Conservation (phyloP, 768 basidiomycete genomes). For the Hemileccinum impolitum region DNA sequence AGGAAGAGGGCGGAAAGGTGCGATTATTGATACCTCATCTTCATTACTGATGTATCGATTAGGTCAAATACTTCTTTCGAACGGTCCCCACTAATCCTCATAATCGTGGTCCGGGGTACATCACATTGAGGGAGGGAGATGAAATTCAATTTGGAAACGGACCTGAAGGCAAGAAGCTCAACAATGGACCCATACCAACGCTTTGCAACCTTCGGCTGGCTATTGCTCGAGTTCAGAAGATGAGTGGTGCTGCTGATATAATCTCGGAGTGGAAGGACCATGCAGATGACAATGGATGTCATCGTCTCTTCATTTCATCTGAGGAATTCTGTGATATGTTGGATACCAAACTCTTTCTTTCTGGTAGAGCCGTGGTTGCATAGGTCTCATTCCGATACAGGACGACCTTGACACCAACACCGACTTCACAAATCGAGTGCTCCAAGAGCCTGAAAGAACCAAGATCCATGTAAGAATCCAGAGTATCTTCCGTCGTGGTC, state of each 20-base stretch:
- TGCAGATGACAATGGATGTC: background rate
- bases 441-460: too few species aligned
- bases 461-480: too few species aligned
- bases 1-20: background rate
- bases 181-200: background rate
- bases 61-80: background rate
- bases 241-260: conserved; percentile 10
- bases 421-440: too few species aligned
- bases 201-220: conserved; percentile 4
- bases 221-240: conserved; percentile 4
- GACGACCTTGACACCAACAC: too few species aligned
- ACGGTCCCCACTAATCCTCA: background rate
- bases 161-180: background rate
- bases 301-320: background rate
- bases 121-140: background rate
- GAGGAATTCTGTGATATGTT: background rate
- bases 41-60: background rate
- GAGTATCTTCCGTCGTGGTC: too few species aligned
- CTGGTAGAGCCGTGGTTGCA: background rate
- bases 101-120: too few species aligned
- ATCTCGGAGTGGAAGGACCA: conserved; percentile 1
- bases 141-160: conserved; percentile 5
- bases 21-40: background rate
- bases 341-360: background rate
- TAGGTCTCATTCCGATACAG: too few species aligned